These are phyloP conservation scores for Xylaria hypoxylon DNA, from an alignment of 2,329 filamentous ascomycete species.

Conservation along the genomic window DNA sequence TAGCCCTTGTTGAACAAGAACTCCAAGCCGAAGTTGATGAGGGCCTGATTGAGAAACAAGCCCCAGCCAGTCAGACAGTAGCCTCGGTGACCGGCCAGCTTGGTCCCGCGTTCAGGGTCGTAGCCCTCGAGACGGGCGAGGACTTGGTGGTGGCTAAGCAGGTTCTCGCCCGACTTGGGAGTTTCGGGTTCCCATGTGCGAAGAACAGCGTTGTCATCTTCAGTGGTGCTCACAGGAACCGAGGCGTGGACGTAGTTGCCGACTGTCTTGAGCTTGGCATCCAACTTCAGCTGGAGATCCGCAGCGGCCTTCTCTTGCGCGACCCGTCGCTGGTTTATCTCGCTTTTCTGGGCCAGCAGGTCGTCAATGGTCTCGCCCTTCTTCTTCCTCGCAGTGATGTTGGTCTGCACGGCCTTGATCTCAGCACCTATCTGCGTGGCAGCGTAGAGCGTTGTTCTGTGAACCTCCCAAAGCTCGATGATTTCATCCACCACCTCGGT, in stretches of 20 bases:
- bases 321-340: conserved; percentile 71
- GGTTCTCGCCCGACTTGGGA: conserved; percentile 77
- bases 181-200: conserved; percentile 84
- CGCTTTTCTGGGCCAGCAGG: conserved; percentile 62
- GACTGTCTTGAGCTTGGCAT: conserved; percentile 83
- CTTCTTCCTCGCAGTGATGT: conserved; percentile 36
- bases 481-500: conserved; percentile 92
- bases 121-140: conserved; percentile 89
- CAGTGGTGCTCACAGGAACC: conserved; percentile 51
- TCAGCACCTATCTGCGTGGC: conserved; percentile 88
- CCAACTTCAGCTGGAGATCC: conserved; percentile 59
- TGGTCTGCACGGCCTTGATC: conserved; percentile 75
- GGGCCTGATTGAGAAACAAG: conserved; percentile 89
- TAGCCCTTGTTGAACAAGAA: conserved; percentile 87
- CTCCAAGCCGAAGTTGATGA: conserved; percentile 94
- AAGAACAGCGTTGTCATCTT: conserved; percentile 83
- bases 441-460: conserved; percentile 72
- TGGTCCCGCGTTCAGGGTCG: conserved; percentile 88
- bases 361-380: conserved; percentile 87
- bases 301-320: conserved; percentile 81
- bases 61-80: conserved; percentile 88
- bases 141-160: conserved; percentile 95
- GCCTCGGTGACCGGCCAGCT: conserved; percentile 92
- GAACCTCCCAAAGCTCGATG: conserved; percentile 86
- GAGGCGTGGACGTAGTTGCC: conserved; percentile 93